Evolutionary conservation across 1,284 basidiomycete genomes (phyloP).

Genomic region (Rhizoctonia solani): DNA sequence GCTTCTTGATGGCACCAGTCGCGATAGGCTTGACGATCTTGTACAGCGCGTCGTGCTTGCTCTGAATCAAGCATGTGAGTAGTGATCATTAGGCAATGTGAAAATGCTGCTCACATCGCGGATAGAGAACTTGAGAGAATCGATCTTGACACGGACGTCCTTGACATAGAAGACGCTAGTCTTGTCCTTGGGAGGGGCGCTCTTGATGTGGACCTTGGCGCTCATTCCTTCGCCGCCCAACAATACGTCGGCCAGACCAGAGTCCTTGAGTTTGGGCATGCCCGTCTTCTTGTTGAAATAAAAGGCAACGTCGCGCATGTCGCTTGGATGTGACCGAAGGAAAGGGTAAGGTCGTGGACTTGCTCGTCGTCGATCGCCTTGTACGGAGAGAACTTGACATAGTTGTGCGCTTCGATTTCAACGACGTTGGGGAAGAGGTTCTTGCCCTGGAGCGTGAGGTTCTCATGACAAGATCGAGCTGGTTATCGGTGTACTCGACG

Average conservation of each 20-base stretch:
- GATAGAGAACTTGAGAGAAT: conserved; percentile 87
- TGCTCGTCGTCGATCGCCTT: conserved; percentile 59
- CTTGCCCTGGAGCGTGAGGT: conserved; percentile 83
- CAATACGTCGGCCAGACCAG: conserved; percentile 89
- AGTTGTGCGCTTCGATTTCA: conserved; percentile 81
- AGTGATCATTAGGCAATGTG: background rate
- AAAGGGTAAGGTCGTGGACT: conserved; percentile 72
- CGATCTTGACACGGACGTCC: conserved; percentile 77
- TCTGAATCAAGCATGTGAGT: conserved; percentile 19
- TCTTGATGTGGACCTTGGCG: conserved; percentile 65
- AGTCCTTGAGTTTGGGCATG: conserved; percentile 80
- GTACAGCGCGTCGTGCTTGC: conserved; percentile 89
- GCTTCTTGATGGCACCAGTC: conserved; percentile 84
- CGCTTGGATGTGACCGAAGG: conserved; percentile 88
- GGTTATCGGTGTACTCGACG: conserved; percentile 87
- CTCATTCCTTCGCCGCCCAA: conserved; percentile 80
- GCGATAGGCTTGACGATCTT: conserved; percentile 78
- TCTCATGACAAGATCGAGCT: conserved; percentile 92
- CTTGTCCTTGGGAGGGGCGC: conserved; percentile 53
- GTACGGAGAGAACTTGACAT: conserved; percentile 82
- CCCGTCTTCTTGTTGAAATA: conserved; percentile 80
- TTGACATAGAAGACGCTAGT: conserved; percentile 76
- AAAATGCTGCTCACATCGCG: conserved; percentile 58
- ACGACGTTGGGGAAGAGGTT: conserved; percentile 81
- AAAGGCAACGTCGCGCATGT: conserved; percentile 90